A percentile compares a stretch with the other conserved stretches of the same genome.
Evolutionary conservation across 208 protist genomes (phyloP).

Genomic region (Leishmania lainsoni): DNA sequence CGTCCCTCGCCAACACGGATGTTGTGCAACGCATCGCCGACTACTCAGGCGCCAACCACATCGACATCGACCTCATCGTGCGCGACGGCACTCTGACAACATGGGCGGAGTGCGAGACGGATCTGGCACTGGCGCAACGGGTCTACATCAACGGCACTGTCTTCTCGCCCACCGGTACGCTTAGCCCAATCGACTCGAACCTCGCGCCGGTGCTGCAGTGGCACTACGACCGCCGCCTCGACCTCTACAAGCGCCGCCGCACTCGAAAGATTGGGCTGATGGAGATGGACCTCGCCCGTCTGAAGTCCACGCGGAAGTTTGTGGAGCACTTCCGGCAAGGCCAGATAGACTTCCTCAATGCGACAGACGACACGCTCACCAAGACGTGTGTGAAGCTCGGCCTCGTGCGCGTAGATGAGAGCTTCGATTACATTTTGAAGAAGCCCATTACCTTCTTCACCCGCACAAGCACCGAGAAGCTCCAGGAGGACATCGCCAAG

Average conservation of each 20-base stretch:
- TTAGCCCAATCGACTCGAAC: conserved; percentile 77
- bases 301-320: conserved; percentile 83
- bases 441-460: conserved; percentile 92
- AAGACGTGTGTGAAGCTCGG: conserved; percentile 72
- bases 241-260: conserved; percentile 87
- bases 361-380: conserved; percentile 73
- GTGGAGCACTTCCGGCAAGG: conserved; percentile 83
- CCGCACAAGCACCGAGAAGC: conserved; percentile 78
- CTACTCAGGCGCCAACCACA: conserved; percentile 91
- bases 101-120: conserved; percentile 76
- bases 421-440: conserved; percentile 86
- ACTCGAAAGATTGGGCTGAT: conserved; percentile 74
- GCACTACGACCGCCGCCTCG: conserved; percentile 91
- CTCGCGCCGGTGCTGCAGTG: conserved; percentile 83
- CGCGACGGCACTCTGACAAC: conserved; percentile 54
- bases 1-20: conserved; percentile 63
- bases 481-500: conserved; percentile 59
- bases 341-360: conserved; percentile 85
- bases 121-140: conserved; percentile 70
- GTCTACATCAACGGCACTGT: conserved; percentile 89
- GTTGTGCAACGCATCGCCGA: conserved; percentile 89
- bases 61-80: conserved; percentile 90
- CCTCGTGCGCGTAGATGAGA: conserved; percentile 75
- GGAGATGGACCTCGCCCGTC: conserved; percentile 62
- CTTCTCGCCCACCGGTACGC: conserved; percentile 81